These are phyloP conservation scores for Cymodocea nodosa DNA, from an alignment of 116 monocot species.

Conservation along the genomic window DNA sequence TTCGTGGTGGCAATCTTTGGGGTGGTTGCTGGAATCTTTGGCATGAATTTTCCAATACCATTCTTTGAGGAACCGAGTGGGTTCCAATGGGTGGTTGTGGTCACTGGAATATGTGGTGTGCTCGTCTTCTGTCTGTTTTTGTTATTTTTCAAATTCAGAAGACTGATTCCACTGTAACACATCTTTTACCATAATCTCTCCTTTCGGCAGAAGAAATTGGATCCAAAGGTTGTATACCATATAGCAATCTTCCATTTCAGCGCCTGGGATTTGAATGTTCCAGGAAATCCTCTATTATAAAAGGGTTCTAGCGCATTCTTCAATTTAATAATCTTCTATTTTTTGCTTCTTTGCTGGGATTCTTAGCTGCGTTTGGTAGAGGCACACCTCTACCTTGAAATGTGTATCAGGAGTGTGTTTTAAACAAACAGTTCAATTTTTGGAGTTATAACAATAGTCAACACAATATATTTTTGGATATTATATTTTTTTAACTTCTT, in stretches of 20 bases:
- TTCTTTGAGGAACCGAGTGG: slow-evolving; percentile 53
- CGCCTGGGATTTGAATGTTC: not conserved
- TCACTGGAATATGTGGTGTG: slow-evolving; percentile 49
- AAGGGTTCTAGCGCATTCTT: too few species aligned
- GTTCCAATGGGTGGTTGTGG: slow-evolving; percentile 70
- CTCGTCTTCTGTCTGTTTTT: slow-evolving; percentile 67
- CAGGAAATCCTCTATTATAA: too few species aligned
- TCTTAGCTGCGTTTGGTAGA: too few species aligned
- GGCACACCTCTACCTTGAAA: too few species aligned
- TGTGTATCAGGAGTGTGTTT: too few species aligned
- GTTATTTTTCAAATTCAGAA: slow-evolving; percentile 68
- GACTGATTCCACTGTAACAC: slow-evolving; percentile 66
- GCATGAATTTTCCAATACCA: slow-evolving; percentile 81
- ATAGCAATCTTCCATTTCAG: not conserved
- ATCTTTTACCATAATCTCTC: not conserved
- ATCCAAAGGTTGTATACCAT: not conserved
- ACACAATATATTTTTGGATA: too few species aligned
- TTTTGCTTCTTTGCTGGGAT: too few species aligned
- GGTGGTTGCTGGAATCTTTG: slow-evolving; percentile 89
- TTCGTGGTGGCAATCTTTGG: slow-evolving; percentile 92
- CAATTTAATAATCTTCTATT: too few species aligned
- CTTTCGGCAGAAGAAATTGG: not conserved
- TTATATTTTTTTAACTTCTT: too few species aligned
- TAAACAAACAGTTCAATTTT: too few species aligned
- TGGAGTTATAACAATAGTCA: too few species aligned